phyloP scores from a whole-genome alignment of 2,329 filamentous ascomycete species.

The Scedosporium minutisporum region DNA sequence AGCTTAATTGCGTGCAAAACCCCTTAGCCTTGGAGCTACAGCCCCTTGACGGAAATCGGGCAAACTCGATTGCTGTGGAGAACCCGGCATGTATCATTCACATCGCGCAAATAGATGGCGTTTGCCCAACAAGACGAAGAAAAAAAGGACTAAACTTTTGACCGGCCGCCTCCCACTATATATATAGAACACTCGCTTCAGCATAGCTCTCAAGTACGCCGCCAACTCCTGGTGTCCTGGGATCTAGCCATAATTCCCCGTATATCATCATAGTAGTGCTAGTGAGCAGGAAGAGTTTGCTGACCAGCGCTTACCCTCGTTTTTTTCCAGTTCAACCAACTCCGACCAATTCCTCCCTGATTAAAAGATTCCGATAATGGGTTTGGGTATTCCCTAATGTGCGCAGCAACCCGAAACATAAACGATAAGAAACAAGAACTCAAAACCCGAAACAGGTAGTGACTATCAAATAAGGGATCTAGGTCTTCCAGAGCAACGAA shows the following conservation, averaged over 20 bases:
- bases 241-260: neutral
- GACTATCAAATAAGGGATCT: neutral
- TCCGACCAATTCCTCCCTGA: neutral
- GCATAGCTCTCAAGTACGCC: slow-evolving; percentile 1
- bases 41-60: no score
- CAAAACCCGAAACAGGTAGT: neutral
- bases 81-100: neutral
- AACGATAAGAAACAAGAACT: neutral
- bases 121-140: neutral
- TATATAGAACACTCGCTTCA: neutral
- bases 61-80: neutral
- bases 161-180: neutral
- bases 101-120: neutral
- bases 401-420: neutral
- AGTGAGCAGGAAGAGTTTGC: neutral
- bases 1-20: no score
- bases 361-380: neutral
- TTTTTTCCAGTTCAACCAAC: slow-evolving; percentile 1
- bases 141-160: slow-evolving; percentile 1
- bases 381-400: neutral
- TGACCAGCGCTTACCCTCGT: neutral
- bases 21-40: no score
- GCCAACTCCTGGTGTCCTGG: neutral
- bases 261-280: slow-evolving; percentile 1
- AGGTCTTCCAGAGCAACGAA: no score